phyloP scores from a whole-genome alignment of 352 stramenopile species.

The Pelagophyceae sp. region DNA sequence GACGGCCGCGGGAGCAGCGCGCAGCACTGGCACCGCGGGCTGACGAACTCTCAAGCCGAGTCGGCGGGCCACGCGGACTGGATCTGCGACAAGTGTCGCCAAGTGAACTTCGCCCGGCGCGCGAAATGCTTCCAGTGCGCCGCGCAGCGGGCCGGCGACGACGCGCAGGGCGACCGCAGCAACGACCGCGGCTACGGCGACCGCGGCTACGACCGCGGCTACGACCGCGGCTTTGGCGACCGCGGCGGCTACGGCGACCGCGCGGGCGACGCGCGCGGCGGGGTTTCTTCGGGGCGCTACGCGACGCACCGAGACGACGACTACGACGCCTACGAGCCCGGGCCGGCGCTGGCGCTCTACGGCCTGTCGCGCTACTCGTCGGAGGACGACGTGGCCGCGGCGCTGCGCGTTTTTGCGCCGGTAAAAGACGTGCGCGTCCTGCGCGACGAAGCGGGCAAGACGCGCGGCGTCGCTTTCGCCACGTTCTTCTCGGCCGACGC shows the following conservation, averaged over 20 bases:
- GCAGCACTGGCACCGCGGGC: too few species aligned
- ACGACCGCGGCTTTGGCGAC: not conserved
- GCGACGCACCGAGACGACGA: not conserved
- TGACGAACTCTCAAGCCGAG: too few species aligned
- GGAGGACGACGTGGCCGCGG: not conserved
- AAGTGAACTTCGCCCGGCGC: constrained; percentile 11
- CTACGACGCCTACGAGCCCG: not conserved
- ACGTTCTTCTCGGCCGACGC: not conserved
- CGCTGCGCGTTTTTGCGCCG: not conserved
- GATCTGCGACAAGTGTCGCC: not conserved
- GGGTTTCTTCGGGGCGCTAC: too few species aligned
- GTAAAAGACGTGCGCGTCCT: not conserved
- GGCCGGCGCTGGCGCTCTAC: not conserved
- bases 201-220: not conserved
- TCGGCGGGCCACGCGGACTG: not conserved
- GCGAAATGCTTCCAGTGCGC: constrained; percentile 1
- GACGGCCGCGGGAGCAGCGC: too few species aligned
- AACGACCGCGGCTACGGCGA: not conserved
- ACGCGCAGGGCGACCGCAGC: not conserved
- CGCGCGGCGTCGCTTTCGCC: constrained; percentile 4
- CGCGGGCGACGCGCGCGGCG: too few species aligned
- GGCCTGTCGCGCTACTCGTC: not conserved
- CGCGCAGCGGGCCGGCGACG: not conserved
- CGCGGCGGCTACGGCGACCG: too few species aligned
- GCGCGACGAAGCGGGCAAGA: constrained; percentile 12